Evolutionary conservation across 805 yeast species (phyloP).

Genomic region (Spathaspora gorwiae): DNA sequence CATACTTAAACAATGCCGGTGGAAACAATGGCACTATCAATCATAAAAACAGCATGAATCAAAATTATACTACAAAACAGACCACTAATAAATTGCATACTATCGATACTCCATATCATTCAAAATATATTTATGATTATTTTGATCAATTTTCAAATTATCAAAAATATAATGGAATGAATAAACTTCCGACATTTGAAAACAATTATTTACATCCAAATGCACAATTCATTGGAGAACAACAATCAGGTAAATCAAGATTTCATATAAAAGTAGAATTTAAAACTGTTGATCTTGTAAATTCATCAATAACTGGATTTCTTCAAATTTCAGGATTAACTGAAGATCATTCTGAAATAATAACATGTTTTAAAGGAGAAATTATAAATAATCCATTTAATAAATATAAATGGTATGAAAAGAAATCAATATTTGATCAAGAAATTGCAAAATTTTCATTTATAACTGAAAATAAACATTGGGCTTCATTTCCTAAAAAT

Average conservation of each 20-base stretch:
- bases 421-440: conserved; percentile 7
- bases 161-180: not conserved
- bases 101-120: not conserved
- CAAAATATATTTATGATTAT: conserved; percentile 5
- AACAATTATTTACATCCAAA: conserved; percentile 52
- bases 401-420: conserved; percentile 17
- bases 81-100: no score
- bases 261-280: conserved; percentile 68
- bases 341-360: conserved; percentile 54
- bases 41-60: not conserved
- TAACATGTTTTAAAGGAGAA: conserved; percentile 72
- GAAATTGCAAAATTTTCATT: conserved; percentile 41
- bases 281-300: conserved; percentile 59
- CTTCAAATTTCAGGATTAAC: conserved; percentile 64
- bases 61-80: not conserved
- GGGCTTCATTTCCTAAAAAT: conserved; percentile 45
- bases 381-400: conserved; percentile 51
- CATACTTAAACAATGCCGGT: no score
- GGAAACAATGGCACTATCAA: not conserved
- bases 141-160: conserved; percentile 1
- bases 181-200: conserved; percentile 30
- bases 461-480: conserved; percentile 50
- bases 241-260: conserved; percentile 60
- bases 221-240: conserved; percentile 60
- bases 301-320: conserved; percentile 53